Conservation (phyloP, 176 grass and related monocot species). For the Aegilops sharonensis region DNA sequence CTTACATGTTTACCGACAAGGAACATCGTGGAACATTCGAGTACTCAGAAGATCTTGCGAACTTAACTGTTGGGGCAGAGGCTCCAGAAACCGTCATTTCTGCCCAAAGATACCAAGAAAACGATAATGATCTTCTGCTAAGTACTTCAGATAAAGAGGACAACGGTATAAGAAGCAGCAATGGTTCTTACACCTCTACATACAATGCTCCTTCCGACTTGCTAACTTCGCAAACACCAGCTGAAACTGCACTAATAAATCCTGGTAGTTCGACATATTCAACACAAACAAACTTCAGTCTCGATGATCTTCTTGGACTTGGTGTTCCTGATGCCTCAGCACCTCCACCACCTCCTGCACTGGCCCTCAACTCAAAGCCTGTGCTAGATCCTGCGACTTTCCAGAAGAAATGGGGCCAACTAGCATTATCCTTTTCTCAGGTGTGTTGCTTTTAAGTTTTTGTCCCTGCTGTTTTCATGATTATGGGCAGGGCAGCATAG, state of each 20-base stretch:
- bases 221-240: slow-evolving; percentile 50
- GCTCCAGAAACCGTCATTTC: slow-evolving; percentile 61
- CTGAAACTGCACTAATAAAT: slow-evolving; percentile 47
- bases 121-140: slow-evolving; percentile 95
- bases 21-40: slow-evolving; percentile 96
- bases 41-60: slow-evolving; percentile 84
- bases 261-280: slow-evolving; percentile 39
- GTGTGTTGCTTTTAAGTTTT: slow-evolving; percentile 44
- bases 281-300: slow-evolving; percentile 54
- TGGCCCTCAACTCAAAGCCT: slow-evolving; percentile 79
- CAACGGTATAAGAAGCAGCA: slow-evolving; percentile 48
- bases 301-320: slow-evolving; percentile 95
- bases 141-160: slow-evolving; percentile 97
- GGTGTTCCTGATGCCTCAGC: slow-evolving; percentile 42
- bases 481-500: slow-evolving; percentile 3
- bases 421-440: slow-evolving; percentile 73
- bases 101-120: slow-evolving; percentile 92
- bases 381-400: slow-evolving; percentile 84
- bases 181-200: slow-evolving; percentile 58
- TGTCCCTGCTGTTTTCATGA: slow-evolving; percentile 13
- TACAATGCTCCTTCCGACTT: slow-evolving; percentile 91
- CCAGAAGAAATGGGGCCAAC: slow-evolving; percentile 94
- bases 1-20: slow-evolving; percentile 98
- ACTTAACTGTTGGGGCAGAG: slow-evolving; percentile 63
- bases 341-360: slow-evolving; percentile 42